These are phyloP conservation scores for Wickerhamomyces rabaulensis DNA, from an alignment of 805 yeast species.

Conservation along the genomic window DNA sequence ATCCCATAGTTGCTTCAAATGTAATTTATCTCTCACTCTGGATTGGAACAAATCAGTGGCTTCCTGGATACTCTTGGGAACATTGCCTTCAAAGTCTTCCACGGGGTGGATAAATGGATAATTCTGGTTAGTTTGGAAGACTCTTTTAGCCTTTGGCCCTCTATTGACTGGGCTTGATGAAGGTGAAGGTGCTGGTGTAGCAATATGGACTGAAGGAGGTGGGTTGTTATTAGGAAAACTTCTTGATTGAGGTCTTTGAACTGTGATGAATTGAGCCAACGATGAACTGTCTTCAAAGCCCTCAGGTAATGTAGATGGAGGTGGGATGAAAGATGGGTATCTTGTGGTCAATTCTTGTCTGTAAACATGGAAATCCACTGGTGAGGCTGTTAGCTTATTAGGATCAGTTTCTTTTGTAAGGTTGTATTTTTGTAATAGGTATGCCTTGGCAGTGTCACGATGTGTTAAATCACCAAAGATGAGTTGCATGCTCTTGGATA, in stretches of 20 bases:
- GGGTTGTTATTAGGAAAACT: slow-evolving; percentile 38
- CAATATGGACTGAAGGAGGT: slow-evolving; percentile 58
- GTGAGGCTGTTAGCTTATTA: slow-evolving; percentile 51
- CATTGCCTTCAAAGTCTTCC: slow-evolving; percentile 21
- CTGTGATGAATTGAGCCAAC: slow-evolving; percentile 52
- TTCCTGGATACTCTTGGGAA: slow-evolving; percentile 74
- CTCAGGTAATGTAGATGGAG: slow-evolving; percentile 41
- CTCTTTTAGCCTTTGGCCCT: slow-evolving; percentile 38
- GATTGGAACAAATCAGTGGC: slow-evolving; percentile 65
- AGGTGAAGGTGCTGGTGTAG: slow-evolving; percentile 89
- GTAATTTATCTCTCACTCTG: slow-evolving; percentile 60
- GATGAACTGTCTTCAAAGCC: slow-evolving; percentile 46
- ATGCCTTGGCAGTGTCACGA: slow-evolving; percentile 39
- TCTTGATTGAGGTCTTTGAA: slow-evolving; percentile 48
- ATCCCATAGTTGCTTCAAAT: slow-evolving; percentile 64
- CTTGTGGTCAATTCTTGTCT: slow-evolving; percentile 68
- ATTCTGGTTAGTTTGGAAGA: slow-evolving; percentile 60
- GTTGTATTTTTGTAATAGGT: slow-evolving; percentile 37
- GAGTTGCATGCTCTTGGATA: slow-evolving; percentile 49
- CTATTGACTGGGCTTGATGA: slow-evolving; percentile 44
- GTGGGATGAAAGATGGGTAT: slow-evolving; percentile 65
- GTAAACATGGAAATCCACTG: slow-evolving; percentile 79
- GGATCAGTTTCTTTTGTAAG: slow-evolving; percentile 24
- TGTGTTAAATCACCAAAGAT: slow-evolving; percentile 55
- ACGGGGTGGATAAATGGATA: slow-evolving; percentile 65